phyloP scores from a whole-genome alignment of 371 early-diverging fungal species.

The Syncephalastrum contaminatum region DNA sequence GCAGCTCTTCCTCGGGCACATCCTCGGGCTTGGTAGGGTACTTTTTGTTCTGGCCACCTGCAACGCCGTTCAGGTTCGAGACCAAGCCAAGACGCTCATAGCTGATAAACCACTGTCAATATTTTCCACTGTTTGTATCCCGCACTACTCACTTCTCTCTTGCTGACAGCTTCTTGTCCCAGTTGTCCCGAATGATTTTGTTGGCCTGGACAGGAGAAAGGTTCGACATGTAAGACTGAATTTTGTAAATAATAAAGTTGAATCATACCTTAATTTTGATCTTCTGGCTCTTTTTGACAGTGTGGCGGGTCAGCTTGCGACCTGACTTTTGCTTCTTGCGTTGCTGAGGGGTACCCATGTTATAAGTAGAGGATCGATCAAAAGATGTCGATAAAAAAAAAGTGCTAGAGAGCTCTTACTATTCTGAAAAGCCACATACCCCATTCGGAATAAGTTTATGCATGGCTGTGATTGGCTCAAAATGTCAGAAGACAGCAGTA shows the following conservation, averaged over 20 bases:
- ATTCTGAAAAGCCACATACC: too few species aligned
- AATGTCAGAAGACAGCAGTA: too few species aligned
- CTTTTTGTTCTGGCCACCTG: constrained; percentile 60
- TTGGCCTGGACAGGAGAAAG: constrained; percentile 37
- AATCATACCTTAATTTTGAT: constrained; percentile 46
- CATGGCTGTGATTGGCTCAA: too few species aligned
- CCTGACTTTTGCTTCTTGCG: constrained; percentile 33
- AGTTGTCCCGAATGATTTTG: constrained; percentile 64
- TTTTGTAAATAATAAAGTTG: not conserved
- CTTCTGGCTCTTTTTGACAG: constrained; percentile 53
- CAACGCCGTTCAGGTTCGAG: constrained; percentile 72
- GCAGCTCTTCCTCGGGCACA: constrained; percentile 36
- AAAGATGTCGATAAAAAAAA: too few species aligned
- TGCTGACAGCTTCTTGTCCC: constrained; percentile 77
- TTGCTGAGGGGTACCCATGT: constrained; percentile 45
- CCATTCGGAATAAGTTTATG: too few species aligned
- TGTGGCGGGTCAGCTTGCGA: constrained; percentile 49
- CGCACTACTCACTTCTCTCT: constrained; percentile 62
- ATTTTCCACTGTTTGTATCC: not conserved
- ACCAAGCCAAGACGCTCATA: constrained; percentile 74
- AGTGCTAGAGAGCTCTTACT: too few species aligned
- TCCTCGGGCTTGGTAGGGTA: constrained; percentile 25
- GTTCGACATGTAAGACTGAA: not conserved
- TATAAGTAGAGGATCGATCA: too few species aligned
- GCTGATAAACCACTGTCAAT: constrained; percentile 22